Evolutionary conservation across 805 yeast species (phyloP).

Genomic region (Myxozyma neglecta): DNA sequence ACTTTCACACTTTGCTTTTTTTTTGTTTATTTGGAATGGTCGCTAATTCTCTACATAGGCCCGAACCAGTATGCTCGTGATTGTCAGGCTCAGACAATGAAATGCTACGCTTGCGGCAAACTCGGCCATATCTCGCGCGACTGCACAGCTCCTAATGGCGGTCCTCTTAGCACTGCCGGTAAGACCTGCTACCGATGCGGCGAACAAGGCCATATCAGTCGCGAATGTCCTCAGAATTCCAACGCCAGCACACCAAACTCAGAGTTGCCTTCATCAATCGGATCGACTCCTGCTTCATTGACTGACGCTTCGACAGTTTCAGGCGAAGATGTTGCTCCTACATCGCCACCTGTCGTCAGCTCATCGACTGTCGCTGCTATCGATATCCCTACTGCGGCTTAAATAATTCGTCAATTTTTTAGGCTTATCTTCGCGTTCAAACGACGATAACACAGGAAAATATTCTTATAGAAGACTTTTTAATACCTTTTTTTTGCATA

Average conservation of each 20-base stretch:
- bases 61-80: slow-evolving; percentile 92
- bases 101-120: slow-evolving; percentile 89
- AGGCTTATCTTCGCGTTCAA: background rate
- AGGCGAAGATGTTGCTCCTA: slow-evolving; percentile 17
- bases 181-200: slow-evolving; percentile 72
- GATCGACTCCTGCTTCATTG: slow-evolving; percentile 21
- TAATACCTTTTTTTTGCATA: background rate
- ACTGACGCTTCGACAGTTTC: slow-evolving; percentile 30
- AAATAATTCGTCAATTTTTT: too few species aligned
- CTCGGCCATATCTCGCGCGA: slow-evolving; percentile 64
- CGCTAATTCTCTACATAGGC: slow-evolving; percentile 1
- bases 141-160: slow-evolving; percentile 36
- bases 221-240: slow-evolving; percentile 28
- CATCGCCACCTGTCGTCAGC: slow-evolving; percentile 27
- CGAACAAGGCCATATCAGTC: slow-evolving; percentile 67
- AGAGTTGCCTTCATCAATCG: slow-evolving; percentile 14
- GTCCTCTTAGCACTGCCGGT: slow-evolving; percentile 38
- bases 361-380: slow-evolving; percentile 12
- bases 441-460: background rate
- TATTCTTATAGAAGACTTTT: background rate
- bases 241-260: slow-evolving; percentile 21
- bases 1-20: background rate
- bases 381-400: slow-evolving; percentile 5
- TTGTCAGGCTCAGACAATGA: slow-evolving; percentile 67
- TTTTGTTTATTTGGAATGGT: background rate